Base-by-base conservation (phyloP, 345 rosid genomes). In the Hevea brasiliensis region DNA sequence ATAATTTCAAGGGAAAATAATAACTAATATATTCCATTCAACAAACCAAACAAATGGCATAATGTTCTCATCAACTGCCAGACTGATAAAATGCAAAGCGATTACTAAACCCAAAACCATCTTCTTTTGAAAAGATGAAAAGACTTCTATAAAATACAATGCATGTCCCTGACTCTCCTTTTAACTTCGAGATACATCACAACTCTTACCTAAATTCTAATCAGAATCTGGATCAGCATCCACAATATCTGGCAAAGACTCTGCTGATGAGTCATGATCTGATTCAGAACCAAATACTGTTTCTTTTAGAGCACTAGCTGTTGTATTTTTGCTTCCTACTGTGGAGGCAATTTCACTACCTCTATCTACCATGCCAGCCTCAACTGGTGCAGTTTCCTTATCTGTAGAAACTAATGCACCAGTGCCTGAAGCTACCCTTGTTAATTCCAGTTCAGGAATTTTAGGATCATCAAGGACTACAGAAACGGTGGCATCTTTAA, bases 221-320 rank as follows among this genome's bases (percentile, higher is more conserved):
- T 75, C 85, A 8, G 88, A 80, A 80, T 86, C 89, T 24, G 88
- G 82, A 65, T 84, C 87, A 0, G 53, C 87, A 12, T 81, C 85
- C 14, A 86, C 84, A 20, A 87, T 86, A 21, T 72, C 85, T 0
- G 90, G 91, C 54, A 85, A 51, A 1, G 85, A 78, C 58, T 77
- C 88, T 18, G 66, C 24, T 6, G 87, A 81, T 10, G 81, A 70
- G 61, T 83, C 83, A 1, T 74, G 48, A 18, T 81, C 87, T 17
- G 62, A n/a, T 42, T 82, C 81, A 27, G 4, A 23, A 18, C 45
- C 26, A 48, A 35, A 20, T 26, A 61, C 59, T 63, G 73, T 73
- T 24, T 76, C 73, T 63, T 69, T 77, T 44, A 69, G 78, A 21
- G 75, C 45, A 76, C 59, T 54, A 2, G 55, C 27, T 8, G 71